Percentiles rank a stretch among this genome's conserved stretches.
These are phyloP conservation scores for Capsicum rhomboideum DNA, from an alignment of 257 asterid genomes.

Conservation along the genomic window DNA sequence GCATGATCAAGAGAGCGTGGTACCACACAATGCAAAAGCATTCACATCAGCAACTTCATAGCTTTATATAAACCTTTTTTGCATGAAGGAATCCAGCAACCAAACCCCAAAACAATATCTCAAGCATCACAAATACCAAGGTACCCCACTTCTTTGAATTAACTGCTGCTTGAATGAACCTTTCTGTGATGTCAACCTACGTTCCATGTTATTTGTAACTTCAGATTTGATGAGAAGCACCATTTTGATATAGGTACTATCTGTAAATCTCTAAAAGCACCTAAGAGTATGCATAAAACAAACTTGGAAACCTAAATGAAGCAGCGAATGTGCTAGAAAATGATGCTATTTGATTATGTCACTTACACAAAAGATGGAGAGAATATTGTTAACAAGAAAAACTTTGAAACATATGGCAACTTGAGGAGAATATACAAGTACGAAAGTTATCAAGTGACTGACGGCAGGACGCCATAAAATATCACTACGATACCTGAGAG, in stretches of 20 bases:
- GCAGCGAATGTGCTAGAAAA: not conserved
- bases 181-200: slow-evolving; percentile 1
- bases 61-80: not conserved
- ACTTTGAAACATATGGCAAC: not conserved
- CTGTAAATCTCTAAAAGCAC: not conserved
- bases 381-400: not conserved
- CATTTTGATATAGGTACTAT: not conserved
- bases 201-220: not conserved
- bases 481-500: not conserved
- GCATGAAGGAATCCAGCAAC: slow-evolving; percentile 7
- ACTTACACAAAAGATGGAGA: not conserved
- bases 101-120: slow-evolving; percentile 3
- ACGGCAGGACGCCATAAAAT: not conserved
- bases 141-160: slow-evolving; percentile 5
- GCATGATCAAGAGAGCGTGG: not conserved
- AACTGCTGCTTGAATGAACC: not conserved
- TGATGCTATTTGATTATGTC: not conserved
- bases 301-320: not conserved
- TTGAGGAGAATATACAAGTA: not conserved
- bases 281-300: not conserved
- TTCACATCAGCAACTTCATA: not conserved
- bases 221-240: not conserved
- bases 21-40: not conserved
- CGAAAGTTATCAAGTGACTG: not conserved
- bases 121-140: slow-evolving; percentile 5